Evolutionary conservation across 768 basidiomycete species (phyloP).

Genomic region (Clitopilus passeckerianus): DNA sequence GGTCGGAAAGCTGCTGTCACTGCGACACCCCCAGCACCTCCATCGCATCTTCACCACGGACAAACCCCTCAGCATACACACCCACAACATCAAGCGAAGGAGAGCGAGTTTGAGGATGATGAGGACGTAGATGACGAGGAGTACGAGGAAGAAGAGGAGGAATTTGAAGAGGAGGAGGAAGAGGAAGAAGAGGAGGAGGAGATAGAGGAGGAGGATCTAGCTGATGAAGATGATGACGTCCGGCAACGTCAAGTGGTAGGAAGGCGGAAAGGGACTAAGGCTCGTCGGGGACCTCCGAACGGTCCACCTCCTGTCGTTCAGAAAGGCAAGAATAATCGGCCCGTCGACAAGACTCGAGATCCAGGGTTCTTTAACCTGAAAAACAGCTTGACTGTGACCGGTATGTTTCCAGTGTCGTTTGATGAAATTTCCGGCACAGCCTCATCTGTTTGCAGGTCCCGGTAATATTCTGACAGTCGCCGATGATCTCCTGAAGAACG

Average conservation of each 20-base stretch:
- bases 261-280: conserved; percentile 9
- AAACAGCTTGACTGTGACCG: conserved; percentile 77
- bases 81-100: conserved; percentile 50
- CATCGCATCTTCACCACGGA: conserved; percentile 13
- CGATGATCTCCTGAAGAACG: conserved; percentile 97
- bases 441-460: conserved; percentile 42
- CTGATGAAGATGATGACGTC: conserved; percentile 53
- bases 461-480: conserved; percentile 98
- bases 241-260: conserved; percentile 23
- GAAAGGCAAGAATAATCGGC: conserved; percentile 8
- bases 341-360: conserved; percentile 33
- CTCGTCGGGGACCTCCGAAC: conserved; percentile 11
- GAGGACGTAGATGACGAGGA: conserved; percentile 41
- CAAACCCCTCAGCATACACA: conserved; percentile 33
- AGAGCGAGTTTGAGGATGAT: conserved; percentile 68
- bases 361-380: conserved; percentile 73
- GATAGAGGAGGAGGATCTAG: conserved; percentile 49
- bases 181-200: conserved; percentile 44
- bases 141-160: conserved; percentile 36
- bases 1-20: conserved; percentile 9
- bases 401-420: conserved; percentile 32
- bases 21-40: conserved; percentile 9
- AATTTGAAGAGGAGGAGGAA: conserved; percentile 32
- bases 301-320: conserved; percentile 16
- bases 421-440: not conserved